Evolutionary conservation across 1,284 basidiomycete genomes (phyloP).

Genomic region (Malassezia cuniculi): DNA sequence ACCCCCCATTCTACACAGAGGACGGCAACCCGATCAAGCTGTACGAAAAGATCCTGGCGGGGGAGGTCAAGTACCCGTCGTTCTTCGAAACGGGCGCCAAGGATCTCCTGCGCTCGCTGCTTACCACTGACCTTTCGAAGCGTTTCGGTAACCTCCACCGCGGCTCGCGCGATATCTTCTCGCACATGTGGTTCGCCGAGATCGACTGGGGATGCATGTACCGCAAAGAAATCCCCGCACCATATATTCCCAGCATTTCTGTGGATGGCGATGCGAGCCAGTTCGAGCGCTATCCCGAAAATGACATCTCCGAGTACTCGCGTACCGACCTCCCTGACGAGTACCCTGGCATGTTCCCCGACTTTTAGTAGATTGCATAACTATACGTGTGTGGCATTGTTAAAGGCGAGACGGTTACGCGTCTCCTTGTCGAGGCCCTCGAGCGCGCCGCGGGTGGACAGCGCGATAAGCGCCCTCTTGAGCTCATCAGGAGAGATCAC

Average conservation of each 20-base stretch:
- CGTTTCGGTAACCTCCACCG: constrained; percentile 83
- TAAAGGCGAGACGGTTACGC: constrained; percentile 39
- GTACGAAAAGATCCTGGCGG: constrained; percentile 84
- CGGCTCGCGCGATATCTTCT: constrained; percentile 88
- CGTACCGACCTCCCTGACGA: constrained; percentile 28
- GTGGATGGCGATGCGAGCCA: constrained; percentile 46
- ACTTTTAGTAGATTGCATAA: constrained; percentile 23
- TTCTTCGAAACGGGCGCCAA: constrained; percentile 69
- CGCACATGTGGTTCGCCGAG: constrained; percentile 90
- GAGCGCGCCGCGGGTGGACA: constrained; percentile 55
- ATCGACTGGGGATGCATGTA: constrained; percentile 83
- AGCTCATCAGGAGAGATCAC: constrained; percentile 52
- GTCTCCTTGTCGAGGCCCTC: constrained; percentile 35
- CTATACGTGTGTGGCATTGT: constrained; percentile 34
- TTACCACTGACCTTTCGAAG: constrained; percentile 78
- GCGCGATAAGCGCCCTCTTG: constrained; percentile 59
- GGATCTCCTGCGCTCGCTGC: constrained; percentile 75
- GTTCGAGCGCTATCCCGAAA: constrained; percentile 40
- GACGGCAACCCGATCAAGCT: constrained; percentile 59
- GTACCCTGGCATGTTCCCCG: constrained; percentile 34
- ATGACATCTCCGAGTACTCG: constrained; percentile 36
- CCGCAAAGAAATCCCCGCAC: constrained; percentile 81
- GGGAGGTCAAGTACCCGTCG: constrained; percentile 75
- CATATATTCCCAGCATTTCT: constrained; percentile 61
- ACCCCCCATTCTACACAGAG: constrained; percentile 46